Percentiles rank a stretch among this genome's conserved stretches.
Conservation (phyloP, 257 asterid species). For the Solanum neorickii region DNA sequence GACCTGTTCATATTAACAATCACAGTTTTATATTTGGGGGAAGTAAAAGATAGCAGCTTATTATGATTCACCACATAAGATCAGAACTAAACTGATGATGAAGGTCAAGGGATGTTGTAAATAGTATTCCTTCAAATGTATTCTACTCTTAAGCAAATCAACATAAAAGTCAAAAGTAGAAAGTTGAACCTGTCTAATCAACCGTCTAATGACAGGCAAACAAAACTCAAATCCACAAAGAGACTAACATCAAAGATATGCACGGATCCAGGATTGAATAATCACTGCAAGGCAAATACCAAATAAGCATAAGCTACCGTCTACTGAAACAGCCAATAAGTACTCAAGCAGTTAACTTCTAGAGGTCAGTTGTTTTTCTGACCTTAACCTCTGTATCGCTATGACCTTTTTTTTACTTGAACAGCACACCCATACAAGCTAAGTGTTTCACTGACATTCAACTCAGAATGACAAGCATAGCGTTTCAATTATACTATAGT, state of each 20-base stretch:
- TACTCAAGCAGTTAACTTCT: neutral
- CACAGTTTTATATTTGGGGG: neutral
- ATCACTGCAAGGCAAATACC: neutral
- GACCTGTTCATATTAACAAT: slow-evolving; percentile 30
- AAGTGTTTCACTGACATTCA: neutral
- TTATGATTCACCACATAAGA: neutral
- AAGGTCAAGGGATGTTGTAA: no score
- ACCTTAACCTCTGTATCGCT: neutral
- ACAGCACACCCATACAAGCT: neutral
- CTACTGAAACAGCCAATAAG: neutral
- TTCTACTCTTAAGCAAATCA: neutral
- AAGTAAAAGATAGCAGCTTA: neutral
- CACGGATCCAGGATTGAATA: neutral
- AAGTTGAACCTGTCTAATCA: neutral
- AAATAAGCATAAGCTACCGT: neutral
- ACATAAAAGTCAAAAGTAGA: neutral
- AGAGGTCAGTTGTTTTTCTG: neutral
- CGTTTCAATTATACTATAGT: no score
- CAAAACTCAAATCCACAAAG: neutral
- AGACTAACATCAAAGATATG: neutral
- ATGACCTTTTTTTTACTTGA: neutral
- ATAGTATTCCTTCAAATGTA: neutral
- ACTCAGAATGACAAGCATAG: neutral
- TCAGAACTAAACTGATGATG: neutral
- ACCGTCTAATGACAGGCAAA: neutral